Conservation (phyloP, 495 filamentous ascomycete species). For the Lasiosphaeria miniovina region DNA sequence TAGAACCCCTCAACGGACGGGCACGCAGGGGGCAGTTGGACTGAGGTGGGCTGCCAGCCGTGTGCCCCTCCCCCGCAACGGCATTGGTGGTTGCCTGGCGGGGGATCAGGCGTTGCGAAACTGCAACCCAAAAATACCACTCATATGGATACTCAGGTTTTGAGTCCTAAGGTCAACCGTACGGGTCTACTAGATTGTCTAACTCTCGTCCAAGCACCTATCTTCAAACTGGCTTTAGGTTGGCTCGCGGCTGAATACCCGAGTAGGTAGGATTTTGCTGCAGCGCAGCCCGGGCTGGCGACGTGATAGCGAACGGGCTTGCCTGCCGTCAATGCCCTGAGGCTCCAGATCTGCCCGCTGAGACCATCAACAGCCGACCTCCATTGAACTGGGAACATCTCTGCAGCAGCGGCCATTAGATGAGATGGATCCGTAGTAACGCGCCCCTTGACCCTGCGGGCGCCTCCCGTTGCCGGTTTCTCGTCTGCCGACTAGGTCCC, state of each 20-base stretch:
- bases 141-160: no score
- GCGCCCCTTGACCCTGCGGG: background rate
- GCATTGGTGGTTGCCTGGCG: background rate
- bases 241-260: no score
- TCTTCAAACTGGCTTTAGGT: no score
- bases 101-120: no score
- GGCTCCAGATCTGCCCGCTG: background rate
- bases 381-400: background rate
- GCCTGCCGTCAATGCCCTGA: slow-evolving; percentile 5
- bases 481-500: background rate
- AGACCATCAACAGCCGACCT: background rate
- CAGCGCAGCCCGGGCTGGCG: no score
- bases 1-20: background rate
- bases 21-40: background rate
- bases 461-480: background rate
- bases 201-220: no score
- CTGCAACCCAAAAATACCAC: no score
- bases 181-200: no score
- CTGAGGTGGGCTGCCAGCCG: background rate
- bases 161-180: no score
- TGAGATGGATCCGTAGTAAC: background rate
- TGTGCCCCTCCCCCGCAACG: background rate
- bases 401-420: background rate
- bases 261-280: no score
- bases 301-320: background rate